Percentiles rank a stretch among this genome's conserved stretches.
These are phyloP conservation scores for Yarrowia divulgata DNA, from an alignment of 805 yeast species.

Conservation along the genomic window DNA sequence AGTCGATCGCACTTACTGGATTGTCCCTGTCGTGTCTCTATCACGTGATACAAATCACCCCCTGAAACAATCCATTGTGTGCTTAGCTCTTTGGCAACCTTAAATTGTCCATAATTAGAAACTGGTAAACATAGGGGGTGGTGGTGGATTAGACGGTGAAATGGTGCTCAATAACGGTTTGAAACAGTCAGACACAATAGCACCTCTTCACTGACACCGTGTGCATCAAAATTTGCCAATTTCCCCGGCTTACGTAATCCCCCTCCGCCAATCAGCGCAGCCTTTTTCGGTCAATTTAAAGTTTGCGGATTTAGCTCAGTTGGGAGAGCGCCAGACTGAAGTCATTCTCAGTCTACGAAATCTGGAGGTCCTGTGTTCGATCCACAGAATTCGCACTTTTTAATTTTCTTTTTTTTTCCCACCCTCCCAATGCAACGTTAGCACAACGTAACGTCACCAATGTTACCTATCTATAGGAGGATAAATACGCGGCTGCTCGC, in stretches of 20 bases:
- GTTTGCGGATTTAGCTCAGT: constrained; percentile 49
- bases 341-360: constrained; percentile 43
- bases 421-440: constrained; percentile 12
- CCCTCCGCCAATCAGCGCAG: too few relatives aligned
- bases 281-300: neutral
- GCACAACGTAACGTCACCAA: neutral
- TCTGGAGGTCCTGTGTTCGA: constrained; percentile 86
- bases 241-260: constrained; percentile 1
- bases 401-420: neutral
- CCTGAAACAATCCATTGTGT: neutral
- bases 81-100: neutral
- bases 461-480: neutral
- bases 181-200: too few relatives aligned
- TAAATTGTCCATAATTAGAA: neutral
- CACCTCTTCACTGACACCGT: too few relatives aligned
- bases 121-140: neutral
- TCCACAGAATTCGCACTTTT: constrained; percentile 59
- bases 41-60: neutral
- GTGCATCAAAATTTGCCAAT: too few relatives aligned
- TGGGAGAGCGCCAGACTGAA: constrained; percentile 55
- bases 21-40: neutral
- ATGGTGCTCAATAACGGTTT: too few relatives aligned
- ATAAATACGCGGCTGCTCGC: neutral
- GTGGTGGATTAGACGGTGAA: too few relatives aligned
- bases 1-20: too few relatives aligned